A percentile compares a stretch with the other conserved stretches of the same genome.
Evolutionary conservation across 2,329 filamentous ascomycete species (phyloP).

Genomic region (Talaromyces islandicus): DNA sequence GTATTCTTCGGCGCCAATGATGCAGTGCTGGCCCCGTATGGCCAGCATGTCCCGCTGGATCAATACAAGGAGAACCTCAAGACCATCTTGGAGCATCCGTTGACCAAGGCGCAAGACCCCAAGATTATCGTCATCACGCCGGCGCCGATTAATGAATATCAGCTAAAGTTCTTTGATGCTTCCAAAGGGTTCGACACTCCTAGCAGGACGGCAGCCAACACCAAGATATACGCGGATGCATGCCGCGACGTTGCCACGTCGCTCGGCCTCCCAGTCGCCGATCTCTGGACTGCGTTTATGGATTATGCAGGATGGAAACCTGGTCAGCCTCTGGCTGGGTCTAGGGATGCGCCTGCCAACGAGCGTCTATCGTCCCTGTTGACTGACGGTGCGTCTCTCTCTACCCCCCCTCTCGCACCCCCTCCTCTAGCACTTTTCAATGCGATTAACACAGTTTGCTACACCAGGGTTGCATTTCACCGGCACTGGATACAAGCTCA

Average conservation of each 20-base stretch:
- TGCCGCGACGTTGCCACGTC: conserved; percentile 56
- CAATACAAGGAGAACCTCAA: conserved; percentile 68
- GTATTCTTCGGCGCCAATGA: conserved; percentile 90
- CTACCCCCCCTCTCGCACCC: neutral
- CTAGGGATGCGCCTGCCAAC: conserved; percentile 53
- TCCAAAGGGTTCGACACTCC: conserved; percentile 45
- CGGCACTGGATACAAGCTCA: conserved; percentile 49
- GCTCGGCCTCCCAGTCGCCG: conserved; percentile 58
- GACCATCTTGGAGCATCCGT: conserved; percentile 66
- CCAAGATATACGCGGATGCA: conserved; percentile 60
- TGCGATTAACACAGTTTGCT: conserved; percentile 12
- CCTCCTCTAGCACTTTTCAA: neutral
- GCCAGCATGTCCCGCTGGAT: conserved; percentile 73
- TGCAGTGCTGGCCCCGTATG: conserved; percentile 61
- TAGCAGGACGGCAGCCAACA: conserved; percentile 53
- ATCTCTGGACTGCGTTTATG: conserved; percentile 78
- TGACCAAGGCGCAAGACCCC: conserved; percentile 62
- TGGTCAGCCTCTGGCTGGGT: conserved; percentile 49
- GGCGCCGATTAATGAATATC: conserved; percentile 75
- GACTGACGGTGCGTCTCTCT: conserved; percentile 48
- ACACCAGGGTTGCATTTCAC: conserved; percentile 53
- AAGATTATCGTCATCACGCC: conserved; percentile 72
- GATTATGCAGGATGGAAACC: conserved; percentile 51
- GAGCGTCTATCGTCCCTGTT: conserved; percentile 48
- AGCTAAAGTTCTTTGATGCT: conserved; percentile 47